phyloP scores from a whole-genome alignment of 1,139 yeast species.

The Scheffersomyces stambukii region DNA sequence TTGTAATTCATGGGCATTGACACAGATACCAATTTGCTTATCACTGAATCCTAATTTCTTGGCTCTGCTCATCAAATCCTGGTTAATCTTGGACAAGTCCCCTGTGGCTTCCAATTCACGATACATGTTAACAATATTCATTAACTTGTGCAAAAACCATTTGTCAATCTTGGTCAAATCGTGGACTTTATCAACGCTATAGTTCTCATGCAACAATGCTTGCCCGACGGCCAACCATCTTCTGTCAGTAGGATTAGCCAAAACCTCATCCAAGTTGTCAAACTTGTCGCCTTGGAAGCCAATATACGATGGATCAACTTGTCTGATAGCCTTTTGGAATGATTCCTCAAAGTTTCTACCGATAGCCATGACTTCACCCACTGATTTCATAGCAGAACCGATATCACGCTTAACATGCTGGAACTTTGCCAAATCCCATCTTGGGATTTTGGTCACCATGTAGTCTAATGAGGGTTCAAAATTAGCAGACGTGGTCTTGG shows the following conservation, averaged over 20 bases:
- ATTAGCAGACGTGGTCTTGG: slow-evolving; percentile 93
- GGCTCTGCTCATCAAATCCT: slow-evolving; percentile 76
- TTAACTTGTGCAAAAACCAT: slow-evolving; percentile 92
- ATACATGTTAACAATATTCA: slow-evolving; percentile 88
- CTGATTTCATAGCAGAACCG: slow-evolving; percentile 90
- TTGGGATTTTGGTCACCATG: slow-evolving; percentile 96
- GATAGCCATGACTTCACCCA: slow-evolving; percentile 98
- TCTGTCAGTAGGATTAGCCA: slow-evolving; percentile 94
- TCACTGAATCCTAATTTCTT: slow-evolving; percentile 97
- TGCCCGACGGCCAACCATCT: slow-evolving; percentile 96
- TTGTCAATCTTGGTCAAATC: slow-evolving; percentile 89
- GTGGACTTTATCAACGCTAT: slow-evolving; percentile 91
- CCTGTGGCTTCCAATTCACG: slow-evolving; percentile 67
- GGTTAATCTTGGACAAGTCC: slow-evolving; percentile 53
- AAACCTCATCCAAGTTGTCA: slow-evolving; percentile 83
- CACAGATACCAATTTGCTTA: slow-evolving; percentile 89
- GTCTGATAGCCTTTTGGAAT: slow-evolving; percentile 94
- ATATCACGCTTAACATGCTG: slow-evolving; percentile 38
- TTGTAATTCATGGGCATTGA: slow-evolving; percentile 89
- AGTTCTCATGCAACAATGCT: slow-evolving; percentile 71
- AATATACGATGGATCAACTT: slow-evolving; percentile 90
- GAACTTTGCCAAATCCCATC: slow-evolving; percentile 97
- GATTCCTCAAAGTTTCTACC: slow-evolving; percentile 99
- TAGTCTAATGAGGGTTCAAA: slow-evolving; percentile 98
- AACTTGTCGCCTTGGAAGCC: slow-evolving; percentile 90